These are phyloP conservation scores for Endocalyx cinctus DNA, from an alignment of 2,329 filamentous ascomycete genomes.

Conservation along the genomic window DNA sequence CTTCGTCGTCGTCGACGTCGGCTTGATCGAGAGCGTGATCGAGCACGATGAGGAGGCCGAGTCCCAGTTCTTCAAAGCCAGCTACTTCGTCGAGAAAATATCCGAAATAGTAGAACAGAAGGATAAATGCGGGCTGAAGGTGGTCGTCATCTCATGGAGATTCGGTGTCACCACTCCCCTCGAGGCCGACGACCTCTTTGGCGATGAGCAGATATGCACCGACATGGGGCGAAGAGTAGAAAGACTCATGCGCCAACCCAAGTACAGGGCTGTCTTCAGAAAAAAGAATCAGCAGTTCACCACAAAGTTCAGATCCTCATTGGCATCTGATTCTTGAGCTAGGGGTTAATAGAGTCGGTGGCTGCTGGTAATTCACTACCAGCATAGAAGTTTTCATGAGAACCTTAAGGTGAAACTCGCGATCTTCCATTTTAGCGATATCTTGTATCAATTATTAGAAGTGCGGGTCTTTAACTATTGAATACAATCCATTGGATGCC, in stretches of 20 bases:
- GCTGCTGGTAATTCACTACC: too few relatives aligned
- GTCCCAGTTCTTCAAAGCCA: conserved; percentile 1
- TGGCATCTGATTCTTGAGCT: too few relatives aligned
- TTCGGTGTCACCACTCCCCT: conserved; percentile 1
- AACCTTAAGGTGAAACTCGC: too few relatives aligned
- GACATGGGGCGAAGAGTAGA: conserved; percentile 6
- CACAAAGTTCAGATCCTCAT: too few relatives aligned
- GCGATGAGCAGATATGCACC: conserved; percentile 2
- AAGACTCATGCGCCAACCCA: conserved; percentile 9
- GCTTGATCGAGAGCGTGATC: background rate
- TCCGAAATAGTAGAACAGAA: conserved; percentile 1
- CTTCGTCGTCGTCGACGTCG: conserved; percentile 1
- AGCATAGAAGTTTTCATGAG: too few relatives aligned
- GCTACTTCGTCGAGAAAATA: conserved; percentile 1
- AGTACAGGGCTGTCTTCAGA: conserved; percentile 2
- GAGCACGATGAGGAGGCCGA: background rate
- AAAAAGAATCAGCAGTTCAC: conserved; percentile 3
- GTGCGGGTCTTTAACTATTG: too few relatives aligned
- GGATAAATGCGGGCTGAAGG: conserved; percentile 1
- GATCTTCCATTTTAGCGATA: too few relatives aligned
- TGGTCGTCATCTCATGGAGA: conserved; percentile 3
- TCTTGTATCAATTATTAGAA: too few relatives aligned
- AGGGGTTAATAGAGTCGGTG: too few relatives aligned
- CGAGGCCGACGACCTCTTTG: conserved; percentile 4
- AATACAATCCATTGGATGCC: too few relatives aligned